These are phyloP conservation scores for Amaranthus hypochondriacus DNA, from an alignment of 148 eudicot species.

Conservation along the genomic window DNA sequence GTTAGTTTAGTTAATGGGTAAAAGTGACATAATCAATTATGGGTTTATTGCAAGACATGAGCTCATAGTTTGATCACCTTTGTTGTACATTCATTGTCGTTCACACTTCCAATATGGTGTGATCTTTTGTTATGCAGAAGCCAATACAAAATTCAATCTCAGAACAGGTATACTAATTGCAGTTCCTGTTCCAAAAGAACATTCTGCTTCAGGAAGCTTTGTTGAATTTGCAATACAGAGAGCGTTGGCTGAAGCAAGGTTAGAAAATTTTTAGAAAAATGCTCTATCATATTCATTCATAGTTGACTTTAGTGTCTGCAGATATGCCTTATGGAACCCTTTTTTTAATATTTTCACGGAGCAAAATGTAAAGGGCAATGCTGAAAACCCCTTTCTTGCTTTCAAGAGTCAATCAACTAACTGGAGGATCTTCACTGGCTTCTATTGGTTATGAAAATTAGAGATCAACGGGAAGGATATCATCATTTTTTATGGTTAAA, in stretches of 20 bases:
- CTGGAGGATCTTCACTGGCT: slow-evolving; percentile 93
- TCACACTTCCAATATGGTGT: not conserved
- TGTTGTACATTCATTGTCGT: not conserved
- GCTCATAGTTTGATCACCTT: not conserved
- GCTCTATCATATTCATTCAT: not conserved
- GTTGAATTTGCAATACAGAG: slow-evolving; percentile 83
- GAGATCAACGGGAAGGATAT: too few relatives aligned
- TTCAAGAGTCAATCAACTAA: slow-evolving; percentile 76
- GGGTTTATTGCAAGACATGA: not conserved
- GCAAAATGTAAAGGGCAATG: slow-evolving; percentile 73
- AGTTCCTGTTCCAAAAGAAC: slow-evolving; percentile 87
- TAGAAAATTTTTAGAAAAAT: slow-evolving; percentile 7
- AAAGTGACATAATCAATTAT: not conserved
- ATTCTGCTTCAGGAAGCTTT: slow-evolving; percentile 71
- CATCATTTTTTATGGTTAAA: too few relatives aligned
- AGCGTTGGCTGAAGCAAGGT: slow-evolving; percentile 83
- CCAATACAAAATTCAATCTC: slow-evolving; percentile 58
- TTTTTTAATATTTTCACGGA: slow-evolving; percentile 44
- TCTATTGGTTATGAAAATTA: slow-evolving; percentile 23
- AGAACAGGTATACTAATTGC: slow-evolving; percentile 77
- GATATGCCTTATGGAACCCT: not conserved
- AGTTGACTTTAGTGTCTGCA: not conserved
- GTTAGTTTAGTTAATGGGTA: not conserved
- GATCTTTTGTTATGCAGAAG: slow-evolving; percentile 40
- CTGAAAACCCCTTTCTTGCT: slow-evolving; percentile 96